Base-by-base conservation (phyloP, 2,329 filamentous ascomycete species). In the Knufia fluminis region DNA sequence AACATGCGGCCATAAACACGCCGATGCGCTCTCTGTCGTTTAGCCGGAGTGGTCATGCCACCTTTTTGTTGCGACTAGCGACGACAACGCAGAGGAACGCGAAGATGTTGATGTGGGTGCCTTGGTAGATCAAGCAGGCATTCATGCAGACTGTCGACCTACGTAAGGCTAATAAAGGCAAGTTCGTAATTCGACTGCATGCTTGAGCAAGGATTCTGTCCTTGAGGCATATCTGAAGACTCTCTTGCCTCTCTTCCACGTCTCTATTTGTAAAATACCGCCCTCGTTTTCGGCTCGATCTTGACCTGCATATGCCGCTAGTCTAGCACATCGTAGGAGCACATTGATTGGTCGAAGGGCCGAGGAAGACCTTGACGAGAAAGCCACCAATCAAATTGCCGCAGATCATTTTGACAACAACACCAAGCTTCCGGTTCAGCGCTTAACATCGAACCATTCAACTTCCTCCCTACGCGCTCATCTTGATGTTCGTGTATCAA, bases 381-480 rank as follows among this genome's bases (percentile, higher is more conserved):
- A 28, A n/a, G 33, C 33, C 16, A 36, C 33, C 33, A 36, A 36
- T 36, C 10, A 36, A 36, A 16, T 4, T 36, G 33, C 6, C n/a
- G 33, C 16, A 36, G 33, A 36, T 36, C 33, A 36, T 14, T 17
- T 36, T 16, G 16, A 4, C 33, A 8, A 36, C n/a, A 36, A 17
- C 33, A 36, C 33, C 33, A 36, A 17, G 16, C 33, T 36, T 14
- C 33, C 16, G 16, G 33, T 19, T 9, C 38, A 24, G 38, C 38
- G 38, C 38, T 41, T 24, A 41, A 41, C 38, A 23, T 22, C 17
- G 8, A 41, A 9, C 38, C 38, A 41, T 22, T 41, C 38, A 41
- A 41, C n/a, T 9, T 41, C 38, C 22, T 12, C 41, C 28, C 24
- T 44, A 44, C 24, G 41, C 24, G 16, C 22, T 22, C 22, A 44